A percentile compares a stretch with the other conserved stretches of the same genome.
These are phyloP conservation scores for Physocladia obscura DNA, from an alignment of 192 early-diverging fungal genomes.

Conservation along the genomic window DNA sequence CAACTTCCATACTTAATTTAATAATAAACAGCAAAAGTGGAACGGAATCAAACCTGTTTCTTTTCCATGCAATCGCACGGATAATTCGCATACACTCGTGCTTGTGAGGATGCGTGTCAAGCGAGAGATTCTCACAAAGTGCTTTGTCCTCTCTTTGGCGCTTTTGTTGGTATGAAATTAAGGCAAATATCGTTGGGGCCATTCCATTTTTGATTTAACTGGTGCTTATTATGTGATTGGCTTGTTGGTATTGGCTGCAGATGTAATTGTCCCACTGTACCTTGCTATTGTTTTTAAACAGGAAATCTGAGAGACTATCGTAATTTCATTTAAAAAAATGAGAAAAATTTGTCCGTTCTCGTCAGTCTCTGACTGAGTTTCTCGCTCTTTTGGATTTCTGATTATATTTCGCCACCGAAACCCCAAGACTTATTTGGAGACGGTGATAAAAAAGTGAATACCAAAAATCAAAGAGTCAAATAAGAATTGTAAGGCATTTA, in stretches of 20 bases:
- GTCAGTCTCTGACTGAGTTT: too few species aligned
- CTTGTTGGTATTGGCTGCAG: neutral
- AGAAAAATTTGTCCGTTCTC: too few species aligned
- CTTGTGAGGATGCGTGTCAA: neutral
- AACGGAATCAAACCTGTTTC: conserved; percentile 16
- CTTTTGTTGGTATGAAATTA: conserved; percentile 10
- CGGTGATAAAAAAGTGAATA: too few species aligned
- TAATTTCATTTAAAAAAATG: too few species aligned
- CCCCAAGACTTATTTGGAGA: too few species aligned
- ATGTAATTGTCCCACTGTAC: neutral
- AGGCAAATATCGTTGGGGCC: neutral
- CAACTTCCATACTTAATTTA: neutral
- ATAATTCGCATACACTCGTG: neutral
- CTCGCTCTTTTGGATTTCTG: too few species aligned
- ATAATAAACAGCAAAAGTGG: neutral
- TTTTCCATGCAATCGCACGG: neutral
- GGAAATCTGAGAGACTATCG: conserved; percentile 2
- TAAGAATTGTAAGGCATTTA: too few species aligned
- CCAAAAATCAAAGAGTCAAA: too few species aligned
- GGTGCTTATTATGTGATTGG: neutral
- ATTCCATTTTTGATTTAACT: conserved; percentile 6
- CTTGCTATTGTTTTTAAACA: conserved; percentile 2
- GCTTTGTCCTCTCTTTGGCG: conserved; percentile 1
- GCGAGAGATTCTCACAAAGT: conserved; percentile 9
- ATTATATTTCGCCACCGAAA: too few species aligned